Evolutionary conservation across 2,329 filamentous ascomycete species (phyloP).

Genomic region (Aspergillus felis): DNA sequence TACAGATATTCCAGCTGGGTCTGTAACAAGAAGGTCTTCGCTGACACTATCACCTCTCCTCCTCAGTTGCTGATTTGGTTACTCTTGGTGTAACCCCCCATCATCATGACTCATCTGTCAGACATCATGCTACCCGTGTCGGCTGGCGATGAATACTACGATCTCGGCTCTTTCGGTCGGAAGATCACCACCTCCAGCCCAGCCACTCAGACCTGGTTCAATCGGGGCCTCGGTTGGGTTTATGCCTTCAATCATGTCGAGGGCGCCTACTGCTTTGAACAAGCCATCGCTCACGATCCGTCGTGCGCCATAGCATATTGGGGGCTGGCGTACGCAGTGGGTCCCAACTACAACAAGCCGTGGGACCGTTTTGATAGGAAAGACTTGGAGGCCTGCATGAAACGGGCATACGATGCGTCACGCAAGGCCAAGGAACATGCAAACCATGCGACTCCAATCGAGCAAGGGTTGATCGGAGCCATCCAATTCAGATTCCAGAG

Average conservation of each 20-base stretch:
- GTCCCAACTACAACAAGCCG: conserved; percentile 53
- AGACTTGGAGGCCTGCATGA: conserved; percentile 45
- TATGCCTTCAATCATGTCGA: conserved; percentile 41
- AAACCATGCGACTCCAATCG: conserved; percentile 44
- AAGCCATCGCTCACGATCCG: conserved; percentile 40
- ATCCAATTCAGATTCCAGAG: conserved; percentile 58
- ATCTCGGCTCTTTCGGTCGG: conserved; percentile 36
- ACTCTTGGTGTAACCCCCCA: not conserved
- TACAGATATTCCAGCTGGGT: not conserved
- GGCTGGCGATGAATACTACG: conserved; percentile 23
- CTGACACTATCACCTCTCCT: too few relatives aligned
- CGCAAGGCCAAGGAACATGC: conserved; percentile 41
- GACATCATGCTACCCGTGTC: not conserved
- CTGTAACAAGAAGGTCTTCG: not conserved
- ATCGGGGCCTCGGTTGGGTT: conserved; percentile 36
- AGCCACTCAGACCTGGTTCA: conserved; percentile 36
- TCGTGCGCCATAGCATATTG: conserved; percentile 46
- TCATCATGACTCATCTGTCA: not conserved
- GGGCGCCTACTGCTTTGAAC: conserved; percentile 41
- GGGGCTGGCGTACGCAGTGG: conserved; percentile 48
- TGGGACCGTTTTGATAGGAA: conserved; percentile 47
- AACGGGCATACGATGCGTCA: conserved; percentile 43
- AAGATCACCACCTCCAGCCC: conserved; percentile 24
- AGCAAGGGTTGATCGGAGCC: conserved; percentile 60
- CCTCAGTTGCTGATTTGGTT: not conserved